These are phyloP conservation scores for Trichoderma afroharzianum DNA, from an alignment of 2,329 filamentous ascomycete genomes.

Conservation along the genomic window DNA sequence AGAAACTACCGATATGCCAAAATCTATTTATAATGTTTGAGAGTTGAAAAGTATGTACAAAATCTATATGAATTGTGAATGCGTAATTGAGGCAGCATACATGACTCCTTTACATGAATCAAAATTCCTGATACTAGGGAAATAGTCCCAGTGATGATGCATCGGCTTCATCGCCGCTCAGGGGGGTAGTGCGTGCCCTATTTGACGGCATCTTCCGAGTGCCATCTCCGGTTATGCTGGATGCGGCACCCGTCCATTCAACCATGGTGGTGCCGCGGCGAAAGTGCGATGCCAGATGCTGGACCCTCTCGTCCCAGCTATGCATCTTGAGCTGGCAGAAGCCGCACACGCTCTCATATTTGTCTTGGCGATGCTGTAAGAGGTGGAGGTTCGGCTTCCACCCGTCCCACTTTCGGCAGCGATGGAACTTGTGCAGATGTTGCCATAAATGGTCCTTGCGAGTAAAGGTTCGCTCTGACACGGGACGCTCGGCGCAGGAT, in stretches of 20 bases:
- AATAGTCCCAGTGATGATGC: background rate
- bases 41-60: background rate
- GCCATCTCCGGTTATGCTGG: slow-evolving; percentile 35
- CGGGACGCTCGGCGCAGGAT: slow-evolving; percentile 46
- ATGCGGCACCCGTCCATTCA: slow-evolving; percentile 40
- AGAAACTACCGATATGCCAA: background rate
- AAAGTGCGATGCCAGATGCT: slow-evolving; percentile 43
- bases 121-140: background rate
- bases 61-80: background rate
- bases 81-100: background rate
- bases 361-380: slow-evolving; percentile 30
- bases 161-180: slow-evolving; percentile 8
- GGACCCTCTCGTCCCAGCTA: slow-evolving; percentile 35
- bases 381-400: slow-evolving; percentile 44
- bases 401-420: slow-evolving; percentile 43
- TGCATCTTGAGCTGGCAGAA: slow-evolving; percentile 37
- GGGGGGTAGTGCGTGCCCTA: background rate
- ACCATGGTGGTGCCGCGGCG: slow-evolving; percentile 39
- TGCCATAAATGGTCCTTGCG: slow-evolving; percentile 43
- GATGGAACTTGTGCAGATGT: slow-evolving; percentile 41
- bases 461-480: slow-evolving; percentile 40
- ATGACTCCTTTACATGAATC: background rate
- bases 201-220: background rate
- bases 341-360: slow-evolving; percentile 30
- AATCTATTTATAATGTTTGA: background rate